phyloP scores from a whole-genome alignment of 202 grass and related monocot species.

The Setaria viridis region DNA sequence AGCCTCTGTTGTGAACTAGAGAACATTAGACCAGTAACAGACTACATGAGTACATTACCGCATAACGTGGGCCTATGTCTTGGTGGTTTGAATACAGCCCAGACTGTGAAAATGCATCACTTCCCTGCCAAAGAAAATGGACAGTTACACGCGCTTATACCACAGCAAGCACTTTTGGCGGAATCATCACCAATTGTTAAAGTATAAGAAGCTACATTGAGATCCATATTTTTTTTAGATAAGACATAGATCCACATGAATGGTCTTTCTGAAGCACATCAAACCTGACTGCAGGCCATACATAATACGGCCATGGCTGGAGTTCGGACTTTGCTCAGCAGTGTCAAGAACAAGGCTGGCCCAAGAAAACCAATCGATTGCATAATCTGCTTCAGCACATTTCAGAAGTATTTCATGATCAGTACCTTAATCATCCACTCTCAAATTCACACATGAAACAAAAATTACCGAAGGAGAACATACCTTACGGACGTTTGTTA shows the following conservation, averaged over 20 bases:
- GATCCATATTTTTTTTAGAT: background rate
- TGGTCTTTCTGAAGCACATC: conserved; percentile 35
- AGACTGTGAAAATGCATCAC: conserved; percentile 96
- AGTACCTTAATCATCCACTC: conserved; percentile 1
- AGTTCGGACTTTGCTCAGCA: conserved; percentile 73
- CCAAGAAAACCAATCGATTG: conserved; percentile 98
- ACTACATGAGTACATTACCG: conserved; percentile 56
- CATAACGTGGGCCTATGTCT: conserved; percentile 94
- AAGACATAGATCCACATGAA: conserved; percentile 4
- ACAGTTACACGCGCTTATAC: background rate
- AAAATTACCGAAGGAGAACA: conserved; percentile 28
- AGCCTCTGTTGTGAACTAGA: background rate
- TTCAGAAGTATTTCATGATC: conserved; percentile 27
- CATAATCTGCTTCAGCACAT: conserved; percentile 74
- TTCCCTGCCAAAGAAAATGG: conserved; percentile 66
- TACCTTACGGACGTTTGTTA: conserved; percentile 96
- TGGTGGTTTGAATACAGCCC: conserved; percentile 97
- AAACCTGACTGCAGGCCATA: conserved; percentile 99
- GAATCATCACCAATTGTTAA: background rate
- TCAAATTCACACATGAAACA: conserved; percentile 12
- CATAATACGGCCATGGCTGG: conserved; percentile 90
- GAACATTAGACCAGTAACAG: conserved; percentile 32
- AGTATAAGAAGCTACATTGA: conserved; percentile 1
- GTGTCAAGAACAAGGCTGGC: conserved; percentile 90
- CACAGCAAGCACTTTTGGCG: conserved; percentile 8